Conservation (phyloP, 164 flowering plant species). For the Magnolia kwangsiensis region DNA sequence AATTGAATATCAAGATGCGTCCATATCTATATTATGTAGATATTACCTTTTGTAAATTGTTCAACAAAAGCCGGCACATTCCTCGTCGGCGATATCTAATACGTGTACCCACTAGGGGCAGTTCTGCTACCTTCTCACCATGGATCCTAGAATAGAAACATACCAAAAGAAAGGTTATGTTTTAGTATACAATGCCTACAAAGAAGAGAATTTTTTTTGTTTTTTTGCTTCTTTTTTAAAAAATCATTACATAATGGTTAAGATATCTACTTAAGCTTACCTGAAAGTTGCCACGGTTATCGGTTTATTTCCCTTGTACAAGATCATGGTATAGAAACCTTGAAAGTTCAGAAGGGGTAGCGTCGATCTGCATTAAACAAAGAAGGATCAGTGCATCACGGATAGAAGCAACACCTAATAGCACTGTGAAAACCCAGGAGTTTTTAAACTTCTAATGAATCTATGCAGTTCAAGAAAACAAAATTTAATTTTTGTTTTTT, state of each 20-base stretch:
- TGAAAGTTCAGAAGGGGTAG: constrained; percentile 60
- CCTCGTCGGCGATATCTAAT: constrained; percentile 67
- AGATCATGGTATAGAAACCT: constrained; percentile 74
- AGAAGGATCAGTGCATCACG: neutral
- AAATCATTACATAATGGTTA: neutral
- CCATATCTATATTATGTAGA: neutral
- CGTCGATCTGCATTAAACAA: constrained; percentile 43
- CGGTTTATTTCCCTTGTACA: constrained; percentile 71
- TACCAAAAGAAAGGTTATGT: neutral
- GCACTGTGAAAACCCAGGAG: neutral
- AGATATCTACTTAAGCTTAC: constrained; percentile 22
- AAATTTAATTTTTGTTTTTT: too few relatives aligned
- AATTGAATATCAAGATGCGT: too few relatives aligned
- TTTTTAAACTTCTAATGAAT: neutral
- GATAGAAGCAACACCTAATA: neutral
- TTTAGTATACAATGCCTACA: neutral
- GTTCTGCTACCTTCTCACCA: constrained; percentile 80
- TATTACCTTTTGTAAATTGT: constrained; percentile 48
- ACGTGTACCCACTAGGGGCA: constrained; percentile 81
- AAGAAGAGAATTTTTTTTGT: neutral
- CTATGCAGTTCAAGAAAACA: too few relatives aligned
- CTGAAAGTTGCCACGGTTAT: constrained; percentile 68
- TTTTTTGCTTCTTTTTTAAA: too few relatives aligned
- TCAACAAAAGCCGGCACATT: constrained; percentile 78
- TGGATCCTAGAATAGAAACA: constrained; percentile 37